phyloP scores from a whole-genome alignment of 768 basidiomycete species.

The Suillus decipiens region DNA sequence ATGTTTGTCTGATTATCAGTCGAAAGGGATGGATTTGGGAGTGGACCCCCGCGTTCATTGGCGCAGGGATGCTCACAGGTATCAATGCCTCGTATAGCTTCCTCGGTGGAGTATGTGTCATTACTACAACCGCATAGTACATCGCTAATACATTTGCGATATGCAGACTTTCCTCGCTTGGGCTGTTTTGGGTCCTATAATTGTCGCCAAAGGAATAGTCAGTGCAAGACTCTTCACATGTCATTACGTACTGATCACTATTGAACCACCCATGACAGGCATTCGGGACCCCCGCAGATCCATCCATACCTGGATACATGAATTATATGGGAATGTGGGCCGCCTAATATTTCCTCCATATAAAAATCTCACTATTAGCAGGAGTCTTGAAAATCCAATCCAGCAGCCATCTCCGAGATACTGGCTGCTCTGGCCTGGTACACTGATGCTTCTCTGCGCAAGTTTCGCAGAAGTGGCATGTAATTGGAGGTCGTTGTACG shows the following conservation, averaged over 20 bases:
- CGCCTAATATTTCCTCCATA: not conserved
- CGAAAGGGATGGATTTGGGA: slow-evolving; percentile 16
- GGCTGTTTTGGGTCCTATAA: slow-evolving; percentile 58
- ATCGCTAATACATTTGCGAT: slow-evolving; percentile 8
- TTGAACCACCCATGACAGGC: slow-evolving; percentile 6
- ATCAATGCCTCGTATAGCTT: slow-evolving; percentile 58
- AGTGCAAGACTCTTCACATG: not conserved
- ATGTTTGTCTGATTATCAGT: slow-evolving; percentile 2
- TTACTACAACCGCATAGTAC: not conserved
- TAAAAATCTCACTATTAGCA: not conserved
- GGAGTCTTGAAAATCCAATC: slow-evolving; percentile 44
- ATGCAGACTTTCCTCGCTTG: slow-evolving; percentile 54
- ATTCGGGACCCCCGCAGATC: slow-evolving; percentile 1
- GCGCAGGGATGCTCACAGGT: slow-evolving; percentile 57
- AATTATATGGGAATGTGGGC: slow-evolving; percentile 14
- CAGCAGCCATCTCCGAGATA: slow-evolving; percentile 52
- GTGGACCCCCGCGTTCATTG: slow-evolving; percentile 54
- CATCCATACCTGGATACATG: slow-evolving; percentile 13
- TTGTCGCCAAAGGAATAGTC: slow-evolving; percentile 51
- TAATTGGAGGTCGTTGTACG: slow-evolving; percentile 12
- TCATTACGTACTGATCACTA: not conserved
- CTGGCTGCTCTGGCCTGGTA: slow-evolving; percentile 41
- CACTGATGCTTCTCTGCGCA: slow-evolving; percentile 54
- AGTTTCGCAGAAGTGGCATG: slow-evolving; percentile 16
- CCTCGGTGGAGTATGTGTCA: slow-evolving; percentile 37